These are phyloP conservation scores for Septoria petroselini DNA, from an alignment of 2,329 filamentous ascomycete genomes.

Conservation along the genomic window DNA sequence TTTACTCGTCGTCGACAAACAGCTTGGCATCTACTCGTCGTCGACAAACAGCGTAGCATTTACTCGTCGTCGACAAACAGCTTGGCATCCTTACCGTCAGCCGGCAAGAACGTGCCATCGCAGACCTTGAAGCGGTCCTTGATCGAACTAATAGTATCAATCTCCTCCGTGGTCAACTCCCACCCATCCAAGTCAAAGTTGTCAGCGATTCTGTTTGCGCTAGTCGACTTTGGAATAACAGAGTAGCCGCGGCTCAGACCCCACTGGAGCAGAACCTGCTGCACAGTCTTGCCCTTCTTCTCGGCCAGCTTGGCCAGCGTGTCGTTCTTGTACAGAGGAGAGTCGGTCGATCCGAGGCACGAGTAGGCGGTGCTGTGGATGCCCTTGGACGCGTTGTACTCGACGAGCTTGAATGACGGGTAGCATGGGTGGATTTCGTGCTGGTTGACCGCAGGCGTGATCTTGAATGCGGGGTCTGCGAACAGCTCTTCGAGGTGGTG, in stretches of 20 bases:
- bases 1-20: slow-evolving; percentile 11
- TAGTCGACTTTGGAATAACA: slow-evolving; percentile 83
- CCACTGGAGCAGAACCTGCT: slow-evolving; percentile 78
- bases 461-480: slow-evolving; percentile 62
- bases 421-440: slow-evolving; percentile 78
- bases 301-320: slow-evolving; percentile 59
- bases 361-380: slow-evolving; percentile 75
- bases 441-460: slow-evolving; percentile 70
- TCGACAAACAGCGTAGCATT: background rate
- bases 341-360: slow-evolving; percentile 68
- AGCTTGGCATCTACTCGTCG: slow-evolving; percentile 14
- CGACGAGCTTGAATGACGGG: slow-evolving; percentile 74
- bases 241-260: slow-evolving; percentile 76
- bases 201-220: slow-evolving; percentile 65
- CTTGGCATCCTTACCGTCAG: slow-evolving; percentile 21
- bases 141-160: slow-evolving; percentile 64
- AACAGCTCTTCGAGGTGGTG: slow-evolving; percentile 72
- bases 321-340: slow-evolving; percentile 65
- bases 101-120: slow-evolving; percentile 43
- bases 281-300: slow-evolving; percentile 63
- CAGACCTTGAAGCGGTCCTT: slow-evolving; percentile 81
- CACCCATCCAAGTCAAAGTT: slow-evolving; percentile 75
- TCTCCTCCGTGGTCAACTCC: slow-evolving; percentile 68
- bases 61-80: slow-evolving; percentile 23
- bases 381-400: slow-evolving; percentile 67